Conservation (phyloP, 2,329 filamentous ascomycete genomes). For the Westerdykella ornata region DNA sequence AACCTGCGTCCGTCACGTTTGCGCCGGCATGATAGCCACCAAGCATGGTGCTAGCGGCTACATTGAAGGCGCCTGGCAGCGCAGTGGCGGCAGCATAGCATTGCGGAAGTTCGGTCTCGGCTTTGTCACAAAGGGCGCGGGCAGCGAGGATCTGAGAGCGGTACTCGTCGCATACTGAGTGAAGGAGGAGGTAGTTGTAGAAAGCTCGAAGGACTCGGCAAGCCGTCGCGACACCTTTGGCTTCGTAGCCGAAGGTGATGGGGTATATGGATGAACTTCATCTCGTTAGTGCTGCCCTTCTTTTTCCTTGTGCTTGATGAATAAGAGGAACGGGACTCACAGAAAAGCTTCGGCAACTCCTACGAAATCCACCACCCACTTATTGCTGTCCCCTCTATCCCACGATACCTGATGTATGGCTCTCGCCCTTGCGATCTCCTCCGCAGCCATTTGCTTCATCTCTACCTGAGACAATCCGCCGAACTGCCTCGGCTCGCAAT, state of each 20-base stretch:
- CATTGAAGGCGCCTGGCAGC: constrained; percentile 75
- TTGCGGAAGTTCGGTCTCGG: constrained; percentile 59
- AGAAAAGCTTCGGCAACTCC: constrained; percentile 72
- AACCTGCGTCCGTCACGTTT: constrained; percentile 39
- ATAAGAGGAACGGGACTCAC: constrained; percentile 42
- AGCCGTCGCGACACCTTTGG: constrained; percentile 50
- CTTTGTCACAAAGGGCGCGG: constrained; percentile 58
- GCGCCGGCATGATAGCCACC: constrained; percentile 46
- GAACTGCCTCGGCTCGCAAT: constrained; percentile 56
- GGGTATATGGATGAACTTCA: constrained; percentile 47
- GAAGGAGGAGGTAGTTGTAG: constrained; percentile 75
- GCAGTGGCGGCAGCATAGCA: constrained; percentile 46
- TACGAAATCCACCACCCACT: constrained; percentile 75
- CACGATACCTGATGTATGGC: constrained; percentile 56
- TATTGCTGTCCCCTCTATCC: constrained; percentile 44
- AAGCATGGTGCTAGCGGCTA: constrained; percentile 64
- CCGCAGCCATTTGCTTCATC: constrained; percentile 54
- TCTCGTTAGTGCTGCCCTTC: constrained; percentile 6
- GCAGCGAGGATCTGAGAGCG: constrained; percentile 60
- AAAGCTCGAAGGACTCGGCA: constrained; percentile 74
- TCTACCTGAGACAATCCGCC: constrained; percentile 56
- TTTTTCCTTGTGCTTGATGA: no score
- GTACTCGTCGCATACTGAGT: constrained; percentile 82
- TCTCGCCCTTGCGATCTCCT: constrained; percentile 58
- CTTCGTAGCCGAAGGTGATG: constrained; percentile 50